Conservation (phyloP, 1,284 basidiomycete genomes). For the Mrakiaceae sp. region DNA sequence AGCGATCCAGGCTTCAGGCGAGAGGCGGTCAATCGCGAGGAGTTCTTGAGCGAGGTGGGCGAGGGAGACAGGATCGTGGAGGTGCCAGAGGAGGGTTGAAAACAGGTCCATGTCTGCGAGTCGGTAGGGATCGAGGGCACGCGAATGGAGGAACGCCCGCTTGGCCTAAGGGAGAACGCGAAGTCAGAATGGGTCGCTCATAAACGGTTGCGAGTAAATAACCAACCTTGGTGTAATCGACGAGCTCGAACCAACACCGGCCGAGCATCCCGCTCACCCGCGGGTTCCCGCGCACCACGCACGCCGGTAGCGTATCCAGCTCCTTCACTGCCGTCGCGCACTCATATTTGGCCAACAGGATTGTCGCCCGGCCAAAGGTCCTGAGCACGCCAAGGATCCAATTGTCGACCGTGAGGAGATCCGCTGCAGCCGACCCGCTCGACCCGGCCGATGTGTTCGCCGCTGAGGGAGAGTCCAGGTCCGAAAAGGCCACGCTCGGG, state of each 20-base stretch:
- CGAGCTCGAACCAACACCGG: slow-evolving; percentile 71
- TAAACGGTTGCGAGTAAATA: not conserved
- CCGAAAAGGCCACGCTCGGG: not conserved
- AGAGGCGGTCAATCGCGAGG: slow-evolving; percentile 62
- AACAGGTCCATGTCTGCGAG: slow-evolving; percentile 85
- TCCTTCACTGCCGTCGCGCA: slow-evolving; percentile 60
- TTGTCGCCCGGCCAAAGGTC: slow-evolving; percentile 63
- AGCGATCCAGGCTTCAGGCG: slow-evolving; percentile 86
- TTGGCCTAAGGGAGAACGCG: slow-evolving; percentile 46
- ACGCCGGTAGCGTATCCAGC: slow-evolving; percentile 60
- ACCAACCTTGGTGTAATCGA: slow-evolving; percentile 71
- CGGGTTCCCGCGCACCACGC: slow-evolving; percentile 55
- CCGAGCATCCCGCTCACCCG: slow-evolving; percentile 71
- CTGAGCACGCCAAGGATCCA: slow-evolving; percentile 71
- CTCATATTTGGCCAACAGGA: slow-evolving; percentile 61
- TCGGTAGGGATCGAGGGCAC: slow-evolving; percentile 70
- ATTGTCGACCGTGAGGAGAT: slow-evolving; percentile 59
- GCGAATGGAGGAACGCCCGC: slow-evolving; percentile 67
- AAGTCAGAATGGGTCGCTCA: not conserved
- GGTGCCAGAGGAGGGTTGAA: slow-evolving; percentile 87
- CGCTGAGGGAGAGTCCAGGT: slow-evolving; percentile 33
- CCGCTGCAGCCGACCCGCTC: slow-evolving; percentile 39
- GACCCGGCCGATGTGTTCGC: slow-evolving; percentile 38
- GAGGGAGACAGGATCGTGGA: slow-evolving; percentile 64
- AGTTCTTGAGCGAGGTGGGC: slow-evolving; percentile 84